Evolutionary conservation across 768 basidiomycete genomes (phyloP).

Genomic region (Cystobasidium ongulense): DNA sequence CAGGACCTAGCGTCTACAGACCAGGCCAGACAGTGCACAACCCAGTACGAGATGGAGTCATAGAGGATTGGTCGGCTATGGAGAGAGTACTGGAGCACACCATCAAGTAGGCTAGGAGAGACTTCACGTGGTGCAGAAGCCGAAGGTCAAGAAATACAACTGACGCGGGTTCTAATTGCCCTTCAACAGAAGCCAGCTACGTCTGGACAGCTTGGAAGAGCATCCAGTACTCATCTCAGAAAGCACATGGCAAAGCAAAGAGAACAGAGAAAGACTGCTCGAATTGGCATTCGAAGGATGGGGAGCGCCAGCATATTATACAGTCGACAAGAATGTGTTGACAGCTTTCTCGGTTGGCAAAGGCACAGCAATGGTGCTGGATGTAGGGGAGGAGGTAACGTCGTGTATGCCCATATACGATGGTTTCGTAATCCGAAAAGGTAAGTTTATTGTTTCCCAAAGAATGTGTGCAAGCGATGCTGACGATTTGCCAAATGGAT

Average conservation of each 20-base stretch:
- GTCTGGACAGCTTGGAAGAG: slow-evolving; percentile 48
- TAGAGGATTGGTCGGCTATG: slow-evolving; percentile 63
- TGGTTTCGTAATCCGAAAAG: slow-evolving; percentile 93
- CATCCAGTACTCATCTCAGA: slow-evolving; percentile 91
- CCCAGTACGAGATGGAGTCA: slow-evolving; percentile 72
- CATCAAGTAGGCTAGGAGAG: slow-evolving; percentile 44
- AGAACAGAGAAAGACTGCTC: slow-evolving; percentile 88
- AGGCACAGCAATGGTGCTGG: slow-evolving; percentile 91
- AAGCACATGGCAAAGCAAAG: slow-evolving; percentile 87
- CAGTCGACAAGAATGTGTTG: slow-evolving; percentile 85
- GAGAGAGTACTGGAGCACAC: slow-evolving; percentile 66
- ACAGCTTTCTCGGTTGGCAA: slow-evolving; percentile 96
- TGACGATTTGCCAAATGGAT: background rate
- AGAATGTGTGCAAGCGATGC: background rate
- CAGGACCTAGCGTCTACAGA: slow-evolving; percentile 82
- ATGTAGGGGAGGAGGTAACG: slow-evolving; percentile 78
- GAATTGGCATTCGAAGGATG: slow-evolving; percentile 98
- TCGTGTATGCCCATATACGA: slow-evolving; percentile 94
- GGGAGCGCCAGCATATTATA: slow-evolving; percentile 87
- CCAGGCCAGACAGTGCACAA: slow-evolving; percentile 78
- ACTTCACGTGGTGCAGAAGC: background rate
- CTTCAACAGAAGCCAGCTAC: slow-evolving; percentile 33
- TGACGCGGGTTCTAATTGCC: background rate
- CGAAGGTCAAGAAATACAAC: background rate
- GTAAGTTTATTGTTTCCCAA: slow-evolving; percentile 46